Percentiles rank a stretch among this genome's conserved stretches.
Conservation (phyloP, 805 yeast species). For the Candida montana region DNA sequence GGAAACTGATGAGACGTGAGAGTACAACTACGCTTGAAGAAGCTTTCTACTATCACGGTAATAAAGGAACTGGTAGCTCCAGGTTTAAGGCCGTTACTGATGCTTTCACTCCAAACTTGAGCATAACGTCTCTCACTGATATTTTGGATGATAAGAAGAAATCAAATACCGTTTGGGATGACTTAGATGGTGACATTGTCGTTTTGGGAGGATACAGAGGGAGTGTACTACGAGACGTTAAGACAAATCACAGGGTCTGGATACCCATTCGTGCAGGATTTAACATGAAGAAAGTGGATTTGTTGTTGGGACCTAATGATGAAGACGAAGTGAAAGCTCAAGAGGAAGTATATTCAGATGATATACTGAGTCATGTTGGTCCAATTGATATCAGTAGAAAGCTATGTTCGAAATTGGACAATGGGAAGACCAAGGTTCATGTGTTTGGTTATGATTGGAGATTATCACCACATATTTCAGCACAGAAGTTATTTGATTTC, state of each 20-base stretch:
- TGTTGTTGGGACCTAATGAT: conserved; percentile 65
- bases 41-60: conserved; percentile 45
- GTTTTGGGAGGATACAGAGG: conserved; percentile 90
- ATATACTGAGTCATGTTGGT: conserved; percentile 75
- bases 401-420: conserved; percentile 50
- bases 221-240: conserved; percentile 60
- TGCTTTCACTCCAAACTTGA: conserved; percentile 47
- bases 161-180: conserved; percentile 44
- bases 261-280: conserved; percentile 84
- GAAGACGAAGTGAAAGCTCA: conserved; percentile 61
- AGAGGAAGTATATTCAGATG: conserved; percentile 59
- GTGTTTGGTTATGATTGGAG: conserved; percentile 97
- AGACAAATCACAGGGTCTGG: conserved; percentile 71
- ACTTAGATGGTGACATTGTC: conserved; percentile 71
- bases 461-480: conserved; percentile 53
- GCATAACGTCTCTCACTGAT: conserved; percentile 15
- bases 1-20: conserved; percentile 43
- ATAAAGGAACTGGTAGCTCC: conserved; percentile 57
- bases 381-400: conserved; percentile 75
- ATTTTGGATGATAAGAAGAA: conserved; percentile 14
- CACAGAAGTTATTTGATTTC: conserved; percentile 46
- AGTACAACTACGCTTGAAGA: conserved; percentile 62
- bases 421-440: conserved; percentile 56
- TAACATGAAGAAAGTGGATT: conserved; percentile 61
- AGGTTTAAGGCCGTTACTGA: conserved; percentile 66